Evolutionary conservation across 2,329 filamentous ascomycete species (phyloP), one percentile per base, ranked within the genome.

Genomic region (Monilinia fructicola): DNA sequence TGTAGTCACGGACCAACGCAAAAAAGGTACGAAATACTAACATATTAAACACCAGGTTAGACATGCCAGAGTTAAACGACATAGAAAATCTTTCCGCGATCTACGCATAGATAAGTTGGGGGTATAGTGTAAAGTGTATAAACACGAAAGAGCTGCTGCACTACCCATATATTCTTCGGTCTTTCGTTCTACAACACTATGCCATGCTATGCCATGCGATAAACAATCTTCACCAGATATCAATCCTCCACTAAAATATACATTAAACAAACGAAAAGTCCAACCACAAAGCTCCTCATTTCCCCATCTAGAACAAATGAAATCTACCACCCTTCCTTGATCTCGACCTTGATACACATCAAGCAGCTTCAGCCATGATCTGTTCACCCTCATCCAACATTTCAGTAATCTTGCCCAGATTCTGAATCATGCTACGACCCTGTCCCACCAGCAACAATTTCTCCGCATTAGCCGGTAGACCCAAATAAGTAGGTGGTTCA

Each of bases 351-450:
- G 18, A 48, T 35, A 50, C 4, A 44, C 11, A 28, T 73, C 60
- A 75, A 56, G 70, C 69, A 56, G 74, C 79, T 76, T 93, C 91
- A 56, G 87, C 87, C 85, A 96, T 90, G 71, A 97, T 81, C 78
- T 95, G 90, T 82, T 99, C 95, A 1, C 92, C 93, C 78, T 99
- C 95, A 78, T 99, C 94, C 75, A 99, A 79, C 78, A 97, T 82
- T 71, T 92, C 90, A 69, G 91, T 91, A 63, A 99, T 91, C 78
- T 89, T 91, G 76, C 89, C 88, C 77, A 98, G 74, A 78, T 97
- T 93, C 70, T 84, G 85, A 73, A 97, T 88, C 85, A 97, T 88
- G 74, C 89, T 91, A 75, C 87, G 86, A 54, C 94, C 96, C 74
- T 97, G 88, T 2, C 92, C 93, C 18, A 97, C 91, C 42, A 99